Base-by-base conservation (phyloP, 495 filamentous ascomycete genomes). In the Xylaria telfairii region DNA sequence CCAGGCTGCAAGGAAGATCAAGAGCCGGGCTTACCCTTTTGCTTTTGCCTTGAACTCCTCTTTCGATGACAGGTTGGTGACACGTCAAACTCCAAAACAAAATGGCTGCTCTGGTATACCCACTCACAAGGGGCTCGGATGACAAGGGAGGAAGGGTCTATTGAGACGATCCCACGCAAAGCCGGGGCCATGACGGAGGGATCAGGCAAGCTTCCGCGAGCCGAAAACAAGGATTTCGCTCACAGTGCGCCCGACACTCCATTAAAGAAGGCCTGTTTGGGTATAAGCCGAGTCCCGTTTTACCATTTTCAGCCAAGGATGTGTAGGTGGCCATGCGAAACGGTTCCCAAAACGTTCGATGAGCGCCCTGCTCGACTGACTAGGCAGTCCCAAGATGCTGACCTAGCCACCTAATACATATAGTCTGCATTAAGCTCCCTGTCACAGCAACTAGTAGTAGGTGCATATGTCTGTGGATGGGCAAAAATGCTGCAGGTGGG, bases 131-230 rank as follows among this genome's bases (percentile, higher is more conserved):
- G 66, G 53, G 26, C 9, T 30, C 47, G 64, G 64, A 28, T 34
- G 32, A 54, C 47, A 66, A 53, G 46, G 61, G 17, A 13, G 30
- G 8, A 46, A 37, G 32, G 19, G 47, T 63, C 61, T 54, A 60
- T 51, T 69, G 60, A 63, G 67, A 63, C 67, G 67, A 69, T 69
- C 67, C 59, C 46, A 69, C 47, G 67, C 34, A 47, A 41, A 34
- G 15, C 47, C 46, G n/a, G 60, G 60, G 46, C 21, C 42, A 47
- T 32, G 12, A 54, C 44, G 49, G 57, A 59, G 59, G 30, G 47
- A 34, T 44, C 42, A 63, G 67, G 67, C 67, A 69, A 49, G 67
- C 67, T 69, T 69, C 67, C 67, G 67, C 67, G 47, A 63, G 67
- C 67, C 67, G 67, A 63, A 63, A 53, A 54, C 57, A 57, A 57